Evolutionary conservation across 768 basidiomycete species (phyloP).

Genomic region (Serpula lacrymans): DNA sequence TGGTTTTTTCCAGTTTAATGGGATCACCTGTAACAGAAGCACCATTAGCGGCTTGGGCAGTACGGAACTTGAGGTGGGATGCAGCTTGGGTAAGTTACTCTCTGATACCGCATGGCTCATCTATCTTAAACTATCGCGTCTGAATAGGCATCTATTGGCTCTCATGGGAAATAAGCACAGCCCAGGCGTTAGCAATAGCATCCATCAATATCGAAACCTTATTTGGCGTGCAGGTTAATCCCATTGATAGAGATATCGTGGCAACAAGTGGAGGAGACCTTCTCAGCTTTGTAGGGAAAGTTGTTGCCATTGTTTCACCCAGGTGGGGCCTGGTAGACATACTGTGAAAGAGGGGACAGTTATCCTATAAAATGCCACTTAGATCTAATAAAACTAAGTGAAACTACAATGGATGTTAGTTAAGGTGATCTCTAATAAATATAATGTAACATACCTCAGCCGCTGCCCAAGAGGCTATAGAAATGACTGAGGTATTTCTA

Average conservation of each 20-base stretch:
- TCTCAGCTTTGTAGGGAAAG: constrained; percentile 44
- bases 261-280: constrained; percentile 36
- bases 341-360: too few relatives aligned
- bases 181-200: constrained; percentile 38
- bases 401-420: too few relatives aligned
- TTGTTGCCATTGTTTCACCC: constrained; percentile 53
- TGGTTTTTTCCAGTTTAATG: background rate
- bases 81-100: constrained; percentile 42
- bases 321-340: constrained; percentile 48
- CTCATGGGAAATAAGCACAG: constrained; percentile 37
- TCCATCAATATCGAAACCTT: constrained; percentile 41
- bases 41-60: too few relatives aligned
- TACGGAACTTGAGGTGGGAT: constrained; percentile 28
- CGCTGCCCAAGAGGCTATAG: too few relatives aligned
- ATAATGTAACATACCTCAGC: too few relatives aligned
- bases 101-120: background rate
- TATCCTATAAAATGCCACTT: too few relatives aligned
- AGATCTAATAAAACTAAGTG: too few relatives aligned
- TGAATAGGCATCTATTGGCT: constrained; percentile 30
- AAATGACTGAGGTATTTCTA: too few relatives aligned
- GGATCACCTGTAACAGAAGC: background rate
- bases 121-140: background rate
- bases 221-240: constrained; percentile 30
- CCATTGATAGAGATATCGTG: constrained; percentile 33
- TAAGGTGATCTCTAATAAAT: too few relatives aligned